Evolutionary conservation across 306 rosid species (phyloP).

Genomic region (Quercus wislizeni): DNA sequence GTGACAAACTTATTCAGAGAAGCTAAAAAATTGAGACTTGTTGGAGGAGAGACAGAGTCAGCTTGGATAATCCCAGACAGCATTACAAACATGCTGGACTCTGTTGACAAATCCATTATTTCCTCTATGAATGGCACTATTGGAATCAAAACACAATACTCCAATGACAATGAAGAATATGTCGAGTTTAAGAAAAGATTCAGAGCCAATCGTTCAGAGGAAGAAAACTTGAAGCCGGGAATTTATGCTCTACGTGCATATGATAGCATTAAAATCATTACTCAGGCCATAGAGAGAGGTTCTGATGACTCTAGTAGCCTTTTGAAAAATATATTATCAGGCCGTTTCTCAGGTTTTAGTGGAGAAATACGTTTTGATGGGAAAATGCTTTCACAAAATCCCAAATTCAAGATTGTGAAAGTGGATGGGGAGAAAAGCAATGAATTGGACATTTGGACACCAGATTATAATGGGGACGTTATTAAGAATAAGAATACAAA

Average conservation of each 20-base stretch:
- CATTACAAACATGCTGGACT: constrained; percentile 46
- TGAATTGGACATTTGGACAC: not conserved
- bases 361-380: constrained; percentile 48
- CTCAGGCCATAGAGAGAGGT: constrained; percentile 39
- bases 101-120: constrained; percentile 37
- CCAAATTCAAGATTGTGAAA: constrained; percentile 47
- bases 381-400: constrained; percentile 28
- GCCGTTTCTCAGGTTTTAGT: constrained; percentile 46
- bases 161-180: constrained; percentile 18
- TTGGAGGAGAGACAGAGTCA: constrained; percentile 32
- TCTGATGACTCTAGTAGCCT: constrained; percentile 4
- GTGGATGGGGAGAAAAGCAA: constrained; percentile 13
- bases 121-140: constrained; percentile 62
- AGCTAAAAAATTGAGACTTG: constrained; percentile 31
- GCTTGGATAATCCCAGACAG: constrained; percentile 70
- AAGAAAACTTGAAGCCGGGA: constrained; percentile 47
- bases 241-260: constrained; percentile 59
- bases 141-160: constrained; percentile 60
- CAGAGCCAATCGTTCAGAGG: constrained; percentile 27
- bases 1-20: constrained; percentile 21
- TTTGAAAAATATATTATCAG: constrained; percentile 25
- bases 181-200: constrained; percentile 32
- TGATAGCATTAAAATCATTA: constrained; percentile 46
- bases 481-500: no score
- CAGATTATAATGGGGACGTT: not conserved